Evolutionary conservation across 345 rosid species (phyloP), one percentile per base, ranked within the genome.

Genomic region (Dimocarpus longan): DNA sequence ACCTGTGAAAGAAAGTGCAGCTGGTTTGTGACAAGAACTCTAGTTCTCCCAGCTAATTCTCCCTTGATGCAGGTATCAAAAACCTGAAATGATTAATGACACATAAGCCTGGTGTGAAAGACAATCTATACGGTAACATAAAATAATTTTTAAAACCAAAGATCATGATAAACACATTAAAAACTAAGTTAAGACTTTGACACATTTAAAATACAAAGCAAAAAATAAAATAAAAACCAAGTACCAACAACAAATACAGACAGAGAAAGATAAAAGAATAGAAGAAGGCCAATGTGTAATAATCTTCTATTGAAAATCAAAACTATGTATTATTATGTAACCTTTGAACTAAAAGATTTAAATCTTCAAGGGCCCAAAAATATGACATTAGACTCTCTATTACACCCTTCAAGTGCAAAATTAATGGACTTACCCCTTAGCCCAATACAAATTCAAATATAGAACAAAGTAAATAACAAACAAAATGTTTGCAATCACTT

Each of bases 21-120:
- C 85, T 96, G 99, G 90, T 96, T 96, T 66, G 99, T 96, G 82
- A 96, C 99, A 82, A 96, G 99, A 84, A 96, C 97, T 83, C 99
- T 91, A 6, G 99, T 96, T 86, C 87, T 96, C 78, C 85, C 84
- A 70, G 85, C 81, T 75, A 96, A 86, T 83, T 93, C 99, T 81
- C 92, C 92, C 87, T 88, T 91, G 76, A 96, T 85, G 82, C 98
- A 96, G 86, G 87, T 93, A 78, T 96, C 99, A 84, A 96, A 96
- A 73, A 96, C 99, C 99, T 96, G 83, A 76, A 81, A 81, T 65
- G 56, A 71, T 59, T 32, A 66, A 21, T 44, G 44, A 73, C 43
- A 50, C 40, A 72, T 71, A 40, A 84, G 76, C 24, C 39, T 32
- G 69, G 62, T 6, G 21, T 32, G 66, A 26, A 43, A 69, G 56